These are phyloP conservation scores for Chenopodium formosanum DNA, from an alignment of 148 eudicot genomes.

Conservation along the genomic window DNA sequence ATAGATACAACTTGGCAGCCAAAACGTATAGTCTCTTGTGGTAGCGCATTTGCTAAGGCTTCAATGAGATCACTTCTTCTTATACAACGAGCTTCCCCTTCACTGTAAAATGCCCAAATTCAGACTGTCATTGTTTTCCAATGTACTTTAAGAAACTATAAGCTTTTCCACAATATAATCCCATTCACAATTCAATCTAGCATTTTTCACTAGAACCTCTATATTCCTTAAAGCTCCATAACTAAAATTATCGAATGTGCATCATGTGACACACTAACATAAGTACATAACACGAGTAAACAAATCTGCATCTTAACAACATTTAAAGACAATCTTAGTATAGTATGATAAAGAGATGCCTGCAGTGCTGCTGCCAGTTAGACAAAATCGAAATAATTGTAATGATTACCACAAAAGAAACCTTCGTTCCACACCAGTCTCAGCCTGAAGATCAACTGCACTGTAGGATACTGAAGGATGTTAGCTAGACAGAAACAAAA, in stretches of 20 bases:
- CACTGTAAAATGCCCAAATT: slow-evolving; percentile 10
- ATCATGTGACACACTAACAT: not conserved
- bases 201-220: not conserved
- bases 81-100: slow-evolving; percentile 46
- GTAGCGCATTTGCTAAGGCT: slow-evolving; percentile 45
- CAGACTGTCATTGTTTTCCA: not conserved
- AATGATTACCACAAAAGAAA: slow-evolving; percentile 19
- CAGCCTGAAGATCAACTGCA: slow-evolving; percentile 28
- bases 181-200: not conserved
- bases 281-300: not conserved
- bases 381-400: not conserved
- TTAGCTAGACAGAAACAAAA: not conserved
- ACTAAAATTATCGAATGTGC: not conserved
- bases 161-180: not conserved
- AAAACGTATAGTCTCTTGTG: slow-evolving; percentile 38
- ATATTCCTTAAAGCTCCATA: not conserved
- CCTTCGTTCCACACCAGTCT: slow-evolving; percentile 23
- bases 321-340: too few species aligned
- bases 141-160: not conserved
- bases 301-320: not conserved
- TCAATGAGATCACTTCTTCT: slow-evolving; percentile 45
- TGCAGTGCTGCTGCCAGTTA: not conserved
- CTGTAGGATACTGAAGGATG: slow-evolving; percentile 15
- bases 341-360: not conserved
- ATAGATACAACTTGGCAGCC: slow-evolving; percentile 43